A percentile compares a stretch with the other conserved stretches of the same genome.
Conservation (phyloP, 2,329 filamentous ascomycete species). For the Aspergillus proliferans region DNA sequence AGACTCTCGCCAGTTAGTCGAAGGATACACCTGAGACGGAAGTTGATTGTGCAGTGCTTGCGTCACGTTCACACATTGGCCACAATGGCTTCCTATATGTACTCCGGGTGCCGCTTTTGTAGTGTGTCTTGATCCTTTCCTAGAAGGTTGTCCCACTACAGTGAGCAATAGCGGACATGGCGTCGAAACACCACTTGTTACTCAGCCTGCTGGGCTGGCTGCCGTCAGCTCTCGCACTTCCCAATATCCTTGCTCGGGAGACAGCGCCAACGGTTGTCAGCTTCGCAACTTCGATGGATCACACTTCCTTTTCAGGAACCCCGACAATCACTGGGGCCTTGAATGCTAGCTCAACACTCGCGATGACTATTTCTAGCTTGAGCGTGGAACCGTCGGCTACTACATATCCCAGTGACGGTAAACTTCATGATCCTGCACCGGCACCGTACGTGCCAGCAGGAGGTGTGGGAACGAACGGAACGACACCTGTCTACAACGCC, state of each 20-base stretch:
- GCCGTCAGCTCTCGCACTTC: constrained; percentile 11
- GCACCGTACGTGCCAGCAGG: constrained; percentile 67
- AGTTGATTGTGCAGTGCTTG: not conserved
- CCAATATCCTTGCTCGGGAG: constrained; percentile 7
- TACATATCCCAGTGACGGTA: constrained; percentile 65
- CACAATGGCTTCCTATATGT: not conserved
- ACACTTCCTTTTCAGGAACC: constrained; percentile 62
- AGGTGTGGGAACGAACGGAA: constrained; percentile 72
- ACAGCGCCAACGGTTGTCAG: constrained; percentile 38
- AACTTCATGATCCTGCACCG: constrained; percentile 61
- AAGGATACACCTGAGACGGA: not conserved
- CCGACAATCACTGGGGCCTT: constrained; percentile 66
- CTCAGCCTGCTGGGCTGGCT: constrained; percentile 13
- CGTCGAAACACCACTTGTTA: constrained; percentile 8
- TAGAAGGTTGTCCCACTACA: not conserved
- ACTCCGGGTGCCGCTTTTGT: not conserved
- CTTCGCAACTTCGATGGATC: constrained; percentile 51
- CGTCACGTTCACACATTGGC: not conserved
- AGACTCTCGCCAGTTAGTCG: not conserved
- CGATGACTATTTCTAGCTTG: constrained; percentile 49
- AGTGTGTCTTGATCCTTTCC: not conserved
- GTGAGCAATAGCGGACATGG: constrained; percentile 5
- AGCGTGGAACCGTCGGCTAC: constrained; percentile 58
- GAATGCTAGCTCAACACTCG: constrained; percentile 43
- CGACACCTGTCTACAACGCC: constrained; percentile 66